Base-by-base conservation (phyloP, 2,329 filamentous ascomycete species). In the Tolypocladium guangdongense region DNA sequence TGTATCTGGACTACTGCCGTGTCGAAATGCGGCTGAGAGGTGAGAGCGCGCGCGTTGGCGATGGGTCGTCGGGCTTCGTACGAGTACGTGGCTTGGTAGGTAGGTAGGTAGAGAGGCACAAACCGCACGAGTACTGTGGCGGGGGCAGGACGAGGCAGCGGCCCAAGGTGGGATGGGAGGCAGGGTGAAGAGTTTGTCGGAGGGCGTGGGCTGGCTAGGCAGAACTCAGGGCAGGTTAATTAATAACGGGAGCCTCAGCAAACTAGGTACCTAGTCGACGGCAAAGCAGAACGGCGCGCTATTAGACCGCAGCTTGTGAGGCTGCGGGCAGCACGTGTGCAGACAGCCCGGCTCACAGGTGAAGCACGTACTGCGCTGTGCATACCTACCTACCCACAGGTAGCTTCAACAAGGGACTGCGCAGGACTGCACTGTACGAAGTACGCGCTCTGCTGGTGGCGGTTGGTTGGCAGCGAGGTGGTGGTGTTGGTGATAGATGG, bases 11-110 rank as follows among this genome's bases (percentile, higher is more conserved):
- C 27, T 46, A n/a, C 43, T 16, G 27, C 43, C 7, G 43, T 12
- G 43, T 46, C 43, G 27, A 46, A 46, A 46, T 53, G 37, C 49
- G 49, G 54, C 51, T 49, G 55, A 54, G 56, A 54, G 55, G 54
- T 50, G 53, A 57, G 43, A 46, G 27, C 24, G 16, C 43, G 24
- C 24, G 43, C 10, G 27, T 14, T 43, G 7, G 20, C 20, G 38
- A 41, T 24, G 38, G n/a, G n/a, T n/a, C n/a, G 39, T 8, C 39
- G 39, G 18, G 43, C 16, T 32, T 30, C 11, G 43, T 46, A 10
- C 24, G 39, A 43, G 27, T 3, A 27, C 27, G 27, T 27, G 3
- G 27, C 27, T n/a, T n/a, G n/a, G n/a, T n/a, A n/a, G n/a, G n/a
- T n/a, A n/a, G n/a, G n/a, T 37, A 37, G 16, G 32, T 14, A 33